phyloP scores from a whole-genome alignment of 2,329 filamentous ascomycete genomes.

The Verticillium longisporum region DNA sequence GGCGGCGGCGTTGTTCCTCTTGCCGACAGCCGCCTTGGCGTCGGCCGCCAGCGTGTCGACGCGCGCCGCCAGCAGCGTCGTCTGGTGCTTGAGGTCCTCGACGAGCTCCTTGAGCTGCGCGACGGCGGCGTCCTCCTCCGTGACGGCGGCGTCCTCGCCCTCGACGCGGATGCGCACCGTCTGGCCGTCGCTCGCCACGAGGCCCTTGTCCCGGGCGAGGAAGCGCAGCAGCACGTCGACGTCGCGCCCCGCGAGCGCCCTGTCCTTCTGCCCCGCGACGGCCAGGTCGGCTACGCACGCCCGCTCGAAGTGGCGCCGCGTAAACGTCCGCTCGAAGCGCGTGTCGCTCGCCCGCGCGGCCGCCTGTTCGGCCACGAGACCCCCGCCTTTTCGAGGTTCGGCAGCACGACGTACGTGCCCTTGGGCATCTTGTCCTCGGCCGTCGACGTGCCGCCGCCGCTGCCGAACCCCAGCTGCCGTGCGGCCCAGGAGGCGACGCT shows the following conservation, averaged over 20 bases:
- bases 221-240: slow-evolving; percentile 64
- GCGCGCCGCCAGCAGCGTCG: slow-evolving; percentile 58
- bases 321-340: slow-evolving; percentile 61
- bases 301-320: slow-evolving; percentile 55
- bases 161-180: slow-evolving; percentile 51
- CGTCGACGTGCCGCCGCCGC: slow-evolving; percentile 30
- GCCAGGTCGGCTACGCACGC: slow-evolving; percentile 15
- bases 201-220: slow-evolving; percentile 58
- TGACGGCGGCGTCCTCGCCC: slow-evolving; percentile 39
- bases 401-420: slow-evolving; percentile 59
- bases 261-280: not conserved
- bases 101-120: slow-evolving; percentile 78
- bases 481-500: slow-evolving; percentile 69
- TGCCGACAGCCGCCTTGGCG: slow-evolving; percentile 63
- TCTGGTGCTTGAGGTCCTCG: slow-evolving; percentile 65
- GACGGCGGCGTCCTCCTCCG: slow-evolving; percentile 72
- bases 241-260: slow-evolving; percentile 52
- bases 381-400: slow-evolving; percentile 53
- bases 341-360: slow-evolving; percentile 18
- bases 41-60: slow-evolving; percentile 56
- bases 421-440: slow-evolving; percentile 49
- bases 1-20: slow-evolving; percentile 69
- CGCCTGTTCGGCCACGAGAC: slow-evolving; percentile 41
- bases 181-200: slow-evolving; percentile 53
- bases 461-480: slow-evolving; percentile 58